phyloP scores from a whole-genome alignment of 805 yeast genomes.

The Pichia ethanolica region DNA sequence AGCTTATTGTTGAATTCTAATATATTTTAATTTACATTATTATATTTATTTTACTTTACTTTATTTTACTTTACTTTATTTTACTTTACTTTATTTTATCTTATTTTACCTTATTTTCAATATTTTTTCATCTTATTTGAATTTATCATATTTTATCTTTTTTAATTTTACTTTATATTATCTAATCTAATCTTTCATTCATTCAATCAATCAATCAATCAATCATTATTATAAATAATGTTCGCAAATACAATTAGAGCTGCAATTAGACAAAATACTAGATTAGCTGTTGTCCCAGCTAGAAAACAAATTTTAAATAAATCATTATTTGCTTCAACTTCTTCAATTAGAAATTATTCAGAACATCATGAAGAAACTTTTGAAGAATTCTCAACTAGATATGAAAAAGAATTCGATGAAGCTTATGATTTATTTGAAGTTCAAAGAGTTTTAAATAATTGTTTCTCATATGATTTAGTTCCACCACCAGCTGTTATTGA shows the following conservation, averaged over 20 bases:
- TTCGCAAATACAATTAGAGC: constrained; percentile 28
- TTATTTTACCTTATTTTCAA: no score
- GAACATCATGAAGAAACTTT: constrained; percentile 85
- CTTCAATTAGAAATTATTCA: constrained; percentile 57
- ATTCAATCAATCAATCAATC: no score
- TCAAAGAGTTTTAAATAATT: constrained; percentile 92
- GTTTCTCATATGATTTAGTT: constrained; percentile 96
- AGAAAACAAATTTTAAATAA: constrained; percentile 9
- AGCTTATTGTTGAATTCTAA: no score
- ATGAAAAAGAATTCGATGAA: constrained; percentile 92
- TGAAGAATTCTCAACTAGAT: constrained; percentile 86
- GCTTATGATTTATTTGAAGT: constrained; percentile 85
- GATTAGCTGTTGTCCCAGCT: constrained; percentile 21
- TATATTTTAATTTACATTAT: no score
- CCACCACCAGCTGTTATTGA: constrained; percentile 96
- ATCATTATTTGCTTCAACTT: constrained; percentile 10
- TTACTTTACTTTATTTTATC: no score
- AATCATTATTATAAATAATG: constrained; percentile 15
- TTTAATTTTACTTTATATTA: no score
- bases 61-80: no score
- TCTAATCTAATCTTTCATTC: no score
- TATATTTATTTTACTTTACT: no score
- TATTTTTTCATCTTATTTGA: no score
- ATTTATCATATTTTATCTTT: no score
- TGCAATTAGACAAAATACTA: constrained; percentile 28